A percentile compares a stretch with the other conserved stretches of the same genome.
Conservation (phyloP, 108 stramenopile genomes). For the Pseudonitzschia multistriata region DNA sequence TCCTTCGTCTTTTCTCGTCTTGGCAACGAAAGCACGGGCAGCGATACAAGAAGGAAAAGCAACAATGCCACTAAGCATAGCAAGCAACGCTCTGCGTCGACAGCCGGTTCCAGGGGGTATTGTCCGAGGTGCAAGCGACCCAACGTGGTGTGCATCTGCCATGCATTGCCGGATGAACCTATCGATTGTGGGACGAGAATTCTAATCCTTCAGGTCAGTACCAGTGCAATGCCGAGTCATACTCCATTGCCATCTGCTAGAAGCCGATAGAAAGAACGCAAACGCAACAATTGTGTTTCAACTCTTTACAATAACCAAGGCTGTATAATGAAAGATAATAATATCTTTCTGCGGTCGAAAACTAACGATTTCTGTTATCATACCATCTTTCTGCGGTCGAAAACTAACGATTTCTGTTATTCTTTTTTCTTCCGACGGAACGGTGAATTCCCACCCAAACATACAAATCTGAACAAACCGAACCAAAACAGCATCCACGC, state of each 20-base stretch:
- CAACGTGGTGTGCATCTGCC: not conserved
- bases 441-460: not conserved
- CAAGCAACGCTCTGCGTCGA: not conserved
- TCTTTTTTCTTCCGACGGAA: no score
- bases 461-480: no score
- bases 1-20: not conserved
- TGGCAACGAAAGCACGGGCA: no score
- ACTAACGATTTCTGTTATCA: no score
- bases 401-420: no score
- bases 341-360: no score
- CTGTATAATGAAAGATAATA: no score
- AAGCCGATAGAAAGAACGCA: not conserved
- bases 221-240: no score
- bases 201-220: not conserved
- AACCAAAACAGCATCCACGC: slow-evolving; percentile 2
- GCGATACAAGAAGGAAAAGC: not conserved
- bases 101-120: not conserved
- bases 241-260: no score
- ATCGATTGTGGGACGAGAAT: not conserved
- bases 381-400: no score
- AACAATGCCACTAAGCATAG: no score
- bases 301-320: no score
- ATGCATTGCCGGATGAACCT: not conserved
- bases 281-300: not conserved
- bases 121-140: slow-evolving; percentile 6